phyloP scores from a whole-genome alignment of 108 stramenopile genomes.

The Pseudonitzschia pungens region DNA sequence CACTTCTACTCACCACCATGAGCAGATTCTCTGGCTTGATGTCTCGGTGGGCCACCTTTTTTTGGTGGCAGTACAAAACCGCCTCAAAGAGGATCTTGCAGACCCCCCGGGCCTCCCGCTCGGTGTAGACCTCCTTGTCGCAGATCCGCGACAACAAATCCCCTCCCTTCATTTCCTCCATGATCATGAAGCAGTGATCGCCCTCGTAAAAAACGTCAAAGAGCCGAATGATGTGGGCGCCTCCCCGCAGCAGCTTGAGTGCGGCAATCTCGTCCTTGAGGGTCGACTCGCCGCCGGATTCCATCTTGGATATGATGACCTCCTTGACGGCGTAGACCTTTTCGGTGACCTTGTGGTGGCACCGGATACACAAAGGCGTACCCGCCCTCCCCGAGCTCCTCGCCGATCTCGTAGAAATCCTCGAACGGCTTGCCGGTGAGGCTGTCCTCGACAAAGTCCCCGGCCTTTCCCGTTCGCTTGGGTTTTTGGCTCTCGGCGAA shows the following conservation, averaged over 20 bases:
- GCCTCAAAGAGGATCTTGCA: conserved; percentile 82
- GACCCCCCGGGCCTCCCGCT: conserved; percentile 87
- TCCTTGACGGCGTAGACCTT: conserved; percentile 62
- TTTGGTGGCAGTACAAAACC: conserved; percentile 72
- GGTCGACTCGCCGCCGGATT: conserved; percentile 37
- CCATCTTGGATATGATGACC: conserved; percentile 51
- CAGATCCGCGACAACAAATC: conserved; percentile 94
- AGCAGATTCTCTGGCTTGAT: conserved; percentile 92
- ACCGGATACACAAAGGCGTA: conserved; percentile 65
- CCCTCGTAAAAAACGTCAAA: conserved; percentile 63
- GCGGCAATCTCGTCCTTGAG: conserved; percentile 67
- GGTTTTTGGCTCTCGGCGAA: conserved; percentile 23
- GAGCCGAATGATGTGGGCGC: conserved; percentile 73
- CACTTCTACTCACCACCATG: conserved; percentile 62
- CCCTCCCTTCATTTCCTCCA: conserved; percentile 79
- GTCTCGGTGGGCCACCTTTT: conserved; percentile 73
- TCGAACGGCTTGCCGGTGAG: conserved; percentile 41
- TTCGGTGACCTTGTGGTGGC: conserved; percentile 47
- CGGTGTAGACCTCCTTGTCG: conserved; percentile 86
- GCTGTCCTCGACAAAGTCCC: conserved; percentile 38
- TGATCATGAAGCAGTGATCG: conserved; percentile 63
- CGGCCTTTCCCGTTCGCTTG: conserved; percentile 11
- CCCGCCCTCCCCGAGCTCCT: conserved; percentile 70
- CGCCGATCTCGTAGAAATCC: conserved; percentile 47
- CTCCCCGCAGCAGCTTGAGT: conserved; percentile 58